These are phyloP conservation scores for Geranium incanum DNA, from an alignment of 441 rosid species.

Conservation along the genomic window DNA sequence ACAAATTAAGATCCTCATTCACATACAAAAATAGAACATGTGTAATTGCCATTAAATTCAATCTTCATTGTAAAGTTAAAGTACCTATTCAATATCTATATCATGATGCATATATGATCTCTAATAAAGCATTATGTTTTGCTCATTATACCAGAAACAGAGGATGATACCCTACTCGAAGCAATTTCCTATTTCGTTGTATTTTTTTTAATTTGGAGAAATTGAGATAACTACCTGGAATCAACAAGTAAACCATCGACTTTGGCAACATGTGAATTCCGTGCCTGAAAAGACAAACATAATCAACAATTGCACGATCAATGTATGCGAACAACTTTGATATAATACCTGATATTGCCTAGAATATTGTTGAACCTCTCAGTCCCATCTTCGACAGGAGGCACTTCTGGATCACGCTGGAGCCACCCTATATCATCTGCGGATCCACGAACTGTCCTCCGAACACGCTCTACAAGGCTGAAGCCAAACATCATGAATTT, in stretches of 20 bases:
- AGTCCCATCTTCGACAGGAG: slow-evolving; percentile 85
- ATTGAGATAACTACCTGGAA: slow-evolving; percentile 61
- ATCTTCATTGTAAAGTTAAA: too few species aligned
- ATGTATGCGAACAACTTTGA: background rate
- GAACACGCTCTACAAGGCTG: slow-evolving; percentile 81
- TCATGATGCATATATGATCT: too few species aligned
- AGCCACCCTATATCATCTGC: slow-evolving; percentile 97
- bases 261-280: slow-evolving; percentile 82
- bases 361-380: slow-evolving; percentile 62
- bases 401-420: slow-evolving; percentile 57
- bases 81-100: too few species aligned
- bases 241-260: slow-evolving; percentile 74
- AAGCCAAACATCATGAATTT: slow-evolving; percentile 14
- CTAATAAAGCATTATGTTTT: too few species aligned
- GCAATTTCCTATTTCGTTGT: too few species aligned
- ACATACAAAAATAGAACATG: background rate
- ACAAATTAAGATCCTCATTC: background rate
- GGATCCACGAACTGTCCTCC: slow-evolving; percentile 87
- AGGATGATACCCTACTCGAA: too few species aligned
- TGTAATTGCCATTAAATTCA: background rate
- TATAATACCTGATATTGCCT: slow-evolving; percentile 59
- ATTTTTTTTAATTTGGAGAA: background rate
- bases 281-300: slow-evolving; percentile 50
- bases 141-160: too few species aligned
- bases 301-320: slow-evolving; percentile 25